These are phyloP conservation scores for Lecanicillium sp. DNA, from an alignment of 2,329 filamentous ascomycete species.

Conservation along the genomic window DNA sequence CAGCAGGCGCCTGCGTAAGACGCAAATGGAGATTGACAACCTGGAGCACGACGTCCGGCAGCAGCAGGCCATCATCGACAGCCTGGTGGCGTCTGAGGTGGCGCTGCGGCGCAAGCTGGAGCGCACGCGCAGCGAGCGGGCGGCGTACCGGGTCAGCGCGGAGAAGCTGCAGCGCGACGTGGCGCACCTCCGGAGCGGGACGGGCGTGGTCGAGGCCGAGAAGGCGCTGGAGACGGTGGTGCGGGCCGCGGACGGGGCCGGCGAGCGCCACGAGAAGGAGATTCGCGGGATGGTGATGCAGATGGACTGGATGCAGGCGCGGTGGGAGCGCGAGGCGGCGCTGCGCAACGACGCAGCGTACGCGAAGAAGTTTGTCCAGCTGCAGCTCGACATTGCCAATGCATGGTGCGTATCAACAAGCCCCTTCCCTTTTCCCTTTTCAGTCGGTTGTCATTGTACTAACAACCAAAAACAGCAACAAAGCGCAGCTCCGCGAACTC, in stretches of 20 bases:
- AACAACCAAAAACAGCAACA: conserved; percentile 60
- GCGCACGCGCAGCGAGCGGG: conserved; percentile 60
- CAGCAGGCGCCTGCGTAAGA: conserved; percentile 54
- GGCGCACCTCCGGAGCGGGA: conserved; percentile 22
- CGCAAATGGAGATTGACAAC: conserved; percentile 58
- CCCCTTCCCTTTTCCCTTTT: too few species aligned
- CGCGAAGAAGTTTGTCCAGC: conserved; percentile 76
- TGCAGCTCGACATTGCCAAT: conserved; percentile 76
- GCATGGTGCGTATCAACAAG: conserved; percentile 85
- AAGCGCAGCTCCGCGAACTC: conserved; percentile 81
- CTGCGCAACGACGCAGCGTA: conserved; percentile 77
- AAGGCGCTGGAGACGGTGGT: conserved; percentile 54
- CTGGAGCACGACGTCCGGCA: conserved; percentile 68
- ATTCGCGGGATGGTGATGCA: conserved; percentile 79
- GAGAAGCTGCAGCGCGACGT: conserved; percentile 49
- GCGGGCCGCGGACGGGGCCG: conserved; percentile 53
- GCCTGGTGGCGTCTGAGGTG: conserved; percentile 49
- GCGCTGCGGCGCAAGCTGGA: conserved; percentile 63
- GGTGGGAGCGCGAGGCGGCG: conserved; percentile 71
- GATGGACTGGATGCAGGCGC: conserved; percentile 83
- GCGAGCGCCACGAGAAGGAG: conserved; percentile 67
- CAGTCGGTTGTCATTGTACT: conserved; percentile 1
- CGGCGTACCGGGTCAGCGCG: conserved; percentile 46
- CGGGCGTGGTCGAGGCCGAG: conserved; percentile 31
- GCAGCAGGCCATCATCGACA: conserved; percentile 59